These are phyloP conservation scores for Handroanthus guayacan DNA, from an alignment of 257 asterid species.

Conservation along the genomic window DNA sequence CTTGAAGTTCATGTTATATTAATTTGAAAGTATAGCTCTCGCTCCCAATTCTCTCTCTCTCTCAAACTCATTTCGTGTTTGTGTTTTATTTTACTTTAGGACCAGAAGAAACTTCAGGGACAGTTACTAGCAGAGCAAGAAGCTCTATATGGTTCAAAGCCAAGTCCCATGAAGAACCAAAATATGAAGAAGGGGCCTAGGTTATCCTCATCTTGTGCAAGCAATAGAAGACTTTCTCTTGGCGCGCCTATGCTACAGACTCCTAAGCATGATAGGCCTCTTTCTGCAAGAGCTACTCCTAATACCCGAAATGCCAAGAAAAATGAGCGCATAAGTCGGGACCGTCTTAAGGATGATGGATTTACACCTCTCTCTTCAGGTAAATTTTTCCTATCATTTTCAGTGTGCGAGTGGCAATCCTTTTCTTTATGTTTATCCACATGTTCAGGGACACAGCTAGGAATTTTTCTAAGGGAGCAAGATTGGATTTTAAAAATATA, in stretches of 20 bases:
- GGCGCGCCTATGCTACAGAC: conserved; percentile 53
- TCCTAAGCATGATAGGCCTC: conserved; percentile 45
- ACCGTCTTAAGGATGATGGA: conserved; percentile 51
- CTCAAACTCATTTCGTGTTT: conserved; percentile 3
- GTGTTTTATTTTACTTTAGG: conserved; percentile 51
- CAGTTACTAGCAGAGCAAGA: conserved; percentile 69
- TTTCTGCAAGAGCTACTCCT: conserved; percentile 50
- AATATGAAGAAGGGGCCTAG: conserved; percentile 56
- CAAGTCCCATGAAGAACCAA: conserved; percentile 66
- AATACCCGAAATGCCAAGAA: conserved; percentile 43
- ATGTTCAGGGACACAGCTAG: no score
- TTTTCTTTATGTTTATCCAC: background rate
- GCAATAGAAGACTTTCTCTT: conserved; percentile 57
- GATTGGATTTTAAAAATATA: no score
- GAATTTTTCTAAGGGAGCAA: background rate
- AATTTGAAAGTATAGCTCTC: background rate
- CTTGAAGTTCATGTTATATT: conserved; percentile 17
- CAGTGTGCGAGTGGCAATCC: background rate
- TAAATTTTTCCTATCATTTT: conserved; percentile 35
- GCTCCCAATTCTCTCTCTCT: background rate
- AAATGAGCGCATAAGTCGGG: conserved; percentile 37
- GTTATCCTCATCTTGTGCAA: conserved; percentile 53
- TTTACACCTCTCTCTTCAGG: conserved; percentile 64
- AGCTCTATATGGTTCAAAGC: conserved; percentile 71
- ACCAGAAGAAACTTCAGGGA: conserved; percentile 73